phyloP scores from a whole-genome alignment of 2,329 filamentous ascomycete genomes.

The Tympanopsis confertula region DNA sequence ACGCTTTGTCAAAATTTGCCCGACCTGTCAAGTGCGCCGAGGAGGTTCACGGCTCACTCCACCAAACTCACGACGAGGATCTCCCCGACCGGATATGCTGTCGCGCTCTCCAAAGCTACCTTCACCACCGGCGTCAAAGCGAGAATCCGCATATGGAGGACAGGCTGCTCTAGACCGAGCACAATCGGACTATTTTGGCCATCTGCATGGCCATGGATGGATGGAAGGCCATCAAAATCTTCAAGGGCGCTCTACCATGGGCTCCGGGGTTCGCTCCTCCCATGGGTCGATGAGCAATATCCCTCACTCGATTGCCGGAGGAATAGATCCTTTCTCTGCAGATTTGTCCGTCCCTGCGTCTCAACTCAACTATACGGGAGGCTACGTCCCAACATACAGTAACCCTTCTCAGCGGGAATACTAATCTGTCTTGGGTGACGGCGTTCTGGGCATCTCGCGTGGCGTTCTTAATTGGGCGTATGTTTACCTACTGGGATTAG shows the following conservation, averaged over 20 bases:
- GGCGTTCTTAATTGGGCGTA: no score
- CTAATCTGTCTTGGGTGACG: no score
- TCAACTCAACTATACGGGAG: neutral
- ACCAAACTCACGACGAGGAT: slow-evolving; percentile 17
- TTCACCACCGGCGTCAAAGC: neutral
- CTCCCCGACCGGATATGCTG: neutral
- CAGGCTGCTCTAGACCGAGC: slow-evolving; percentile 12
- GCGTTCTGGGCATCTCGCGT: no score
- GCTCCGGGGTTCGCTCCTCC: no score
- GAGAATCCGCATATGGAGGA: slow-evolving; percentile 6
- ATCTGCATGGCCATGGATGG: slow-evolving; percentile 16
- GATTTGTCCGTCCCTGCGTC: neutral
- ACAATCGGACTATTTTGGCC: slow-evolving; percentile 15
- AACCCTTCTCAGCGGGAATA: no score
- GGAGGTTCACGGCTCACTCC: slow-evolving; percentile 25
- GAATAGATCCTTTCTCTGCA: neutral
- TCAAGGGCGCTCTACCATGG: slow-evolving; percentile 9
- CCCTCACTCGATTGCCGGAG: neutral
- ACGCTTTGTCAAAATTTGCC: slow-evolving; percentile 35
- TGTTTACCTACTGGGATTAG: no score
- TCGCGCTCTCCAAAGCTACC: neutral
- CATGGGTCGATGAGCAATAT: neutral
- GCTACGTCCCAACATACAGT: no score
- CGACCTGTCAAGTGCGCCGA: slow-evolving; percentile 32
- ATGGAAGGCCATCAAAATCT: slow-evolving; percentile 12